Base-by-base conservation (phyloP, 352 stramenopile genomes). In the Hyaloperonospora brassicae region DNA sequence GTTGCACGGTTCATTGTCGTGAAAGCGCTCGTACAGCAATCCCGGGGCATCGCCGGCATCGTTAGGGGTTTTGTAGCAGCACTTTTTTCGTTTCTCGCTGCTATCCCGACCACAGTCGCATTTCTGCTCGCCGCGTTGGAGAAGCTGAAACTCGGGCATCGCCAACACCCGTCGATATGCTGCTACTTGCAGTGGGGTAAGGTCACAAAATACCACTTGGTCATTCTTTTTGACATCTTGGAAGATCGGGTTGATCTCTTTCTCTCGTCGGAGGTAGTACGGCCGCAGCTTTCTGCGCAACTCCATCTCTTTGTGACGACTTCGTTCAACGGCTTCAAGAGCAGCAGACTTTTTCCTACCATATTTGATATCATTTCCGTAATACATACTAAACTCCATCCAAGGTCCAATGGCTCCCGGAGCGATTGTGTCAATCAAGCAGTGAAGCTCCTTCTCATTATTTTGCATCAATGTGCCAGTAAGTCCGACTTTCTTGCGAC, bases 381-480 rank as follows among this genome's bases (percentile, higher is more conserved):
- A 92, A 51, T 85, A 89, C 30, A 70, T 59, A n/a, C 74, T 78
- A 48, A 92, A 92, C 31, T 89, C 79, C 10, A 56, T 57, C 68
- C 76, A 84, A 8, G 64, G 73, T 21, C 79, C 79, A 8, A 92
- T 64, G 13, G 79, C 77, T 3, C 69, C 73, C n/a, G 73, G 81
- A 22, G 61, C 73, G 40, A 92, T 87, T 0, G 78, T 89, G 22
- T 89, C 68, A 10, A 92, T 61, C 31, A 92, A 61, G 36, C 77
- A 92, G 42, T 89, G 79, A 1, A 92, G 61, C 45, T 92, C 82
- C 50, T 86, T 87, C 43, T 88, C 76, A 40, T 93, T 93, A 50
- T 93, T 93, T 52, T 95, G 84, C 69, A 95, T 87, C 40, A 89
- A 68, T 17, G 89, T 97, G 9, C 87, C 89, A 4, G 88, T 96